Percentiles rank a stretch among this genome's conserved stretches.
Evolutionary conservation across 2,329 filamentous ascomycete species (phyloP).

Genomic region (Nigrospora sphaerica): DNA sequence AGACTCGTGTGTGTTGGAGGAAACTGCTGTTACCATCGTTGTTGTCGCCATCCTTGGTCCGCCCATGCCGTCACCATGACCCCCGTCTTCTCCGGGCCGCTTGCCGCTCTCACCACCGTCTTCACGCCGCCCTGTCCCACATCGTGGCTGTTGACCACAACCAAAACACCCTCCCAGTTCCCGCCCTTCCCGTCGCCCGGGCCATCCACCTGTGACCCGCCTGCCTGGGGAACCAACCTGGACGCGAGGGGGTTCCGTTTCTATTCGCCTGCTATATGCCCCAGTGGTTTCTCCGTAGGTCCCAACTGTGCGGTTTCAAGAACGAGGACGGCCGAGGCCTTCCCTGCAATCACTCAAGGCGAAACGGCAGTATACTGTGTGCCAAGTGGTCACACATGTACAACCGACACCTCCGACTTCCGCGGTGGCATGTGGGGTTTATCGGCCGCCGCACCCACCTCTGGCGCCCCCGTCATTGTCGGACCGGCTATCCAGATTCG

Average conservation of each 20-base stretch:
- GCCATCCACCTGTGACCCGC: constrained; percentile 25
- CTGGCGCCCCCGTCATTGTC: constrained; percentile 16
- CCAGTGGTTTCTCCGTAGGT: constrained; percentile 27
- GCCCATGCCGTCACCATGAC: constrained; percentile 6
- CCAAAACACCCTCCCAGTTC: constrained; percentile 29
- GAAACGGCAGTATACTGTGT: constrained; percentile 25
- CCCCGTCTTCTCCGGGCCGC: constrained; percentile 13
- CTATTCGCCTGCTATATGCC: constrained; percentile 33
- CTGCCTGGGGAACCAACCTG: constrained; percentile 26
- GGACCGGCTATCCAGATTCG: constrained; percentile 31
- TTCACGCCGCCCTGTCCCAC: constrained; percentile 31
- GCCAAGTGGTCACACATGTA: constrained; percentile 29
- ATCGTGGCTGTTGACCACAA: constrained; percentile 31
- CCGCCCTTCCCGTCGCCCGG: constrained; percentile 25
- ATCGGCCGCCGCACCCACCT: constrained; percentile 9
- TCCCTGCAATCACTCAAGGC: constrained; percentile 17
- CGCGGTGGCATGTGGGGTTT: constrained; percentile 31
- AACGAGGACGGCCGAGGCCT: constrained; percentile 19
- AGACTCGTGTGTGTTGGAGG: no score
- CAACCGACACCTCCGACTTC: constrained; percentile 31
- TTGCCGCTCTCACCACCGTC: constrained; percentile 31
- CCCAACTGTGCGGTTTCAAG: constrained; percentile 18
- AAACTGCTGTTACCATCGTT: no score
- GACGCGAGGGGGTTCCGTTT: constrained; percentile 26
- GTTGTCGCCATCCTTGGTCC: neutral